Evolutionary conservation across 2,329 filamentous ascomycete genomes (phyloP), one percentile per base, ranked within the genome.

Genomic region (Epichloe brachyelytri): DNA sequence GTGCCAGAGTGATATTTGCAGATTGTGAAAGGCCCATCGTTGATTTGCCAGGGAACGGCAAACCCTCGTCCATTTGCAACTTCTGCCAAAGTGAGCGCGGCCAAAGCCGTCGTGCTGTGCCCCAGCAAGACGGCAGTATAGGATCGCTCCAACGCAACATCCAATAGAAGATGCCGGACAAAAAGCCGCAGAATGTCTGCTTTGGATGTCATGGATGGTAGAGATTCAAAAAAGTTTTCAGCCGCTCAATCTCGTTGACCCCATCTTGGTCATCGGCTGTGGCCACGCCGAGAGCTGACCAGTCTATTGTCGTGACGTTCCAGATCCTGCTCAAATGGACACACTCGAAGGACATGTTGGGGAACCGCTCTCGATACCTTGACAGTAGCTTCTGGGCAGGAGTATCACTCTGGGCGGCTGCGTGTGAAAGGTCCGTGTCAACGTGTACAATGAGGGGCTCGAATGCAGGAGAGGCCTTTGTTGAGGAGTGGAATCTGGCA

Each of bases 51-150:
- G 1, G 90, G 87, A 19, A 97, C 70, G 4, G 85, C 80, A 58
- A 85, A 89, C 1, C 91, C 93, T 46, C 91, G 79, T 1, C 93
- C 93, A 68, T 95, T 96, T 22, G 91, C 89, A 2, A 91, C 89
- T 68, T 93, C 88, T 6, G 88, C 76, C 14, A 98, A 78, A 0
- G 88, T 87, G 60, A 88, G 82, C 58, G 91, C 88, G 4, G 93
- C 91, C 33, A 98, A 80, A 15, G 83, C 80, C 5, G 89, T 96
- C 19, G 93, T 95, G 57, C 82, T 94, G 67, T 91, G 83, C 20
- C 87, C 90, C 66, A 93, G 84, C 1, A 97, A 68, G 41, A 97
- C 76, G 12, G 81, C 82, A 56, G 84, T 78, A 63, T 83, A 93
- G 12, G 63, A 68, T 30, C 75, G 68, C 15, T 71, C 65, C 54